These are phyloP conservation scores for maize (Zea mays) DNA, from an alignment of 176 grass and related monocot genomes.

Conservation along the genomic window Zm-B73-REFERENCE-NAM-5.0 NC_050096.1:292453001-292453500, in stretches of 20 bases:
- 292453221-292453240: constrained; percentile 34
- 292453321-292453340: background rate
- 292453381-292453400: background rate
- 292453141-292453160: constrained; percentile 27
- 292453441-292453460: background rate
- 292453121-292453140: background rate
- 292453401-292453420: background rate
- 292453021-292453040: constrained; percentile 99
- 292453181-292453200: constrained; percentile 33
- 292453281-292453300: constrained; percentile 20
- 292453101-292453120: constrained; percentile 58
- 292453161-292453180: constrained; percentile 54
- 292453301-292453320: background rate
- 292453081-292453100: constrained; percentile 98
- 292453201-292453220: constrained; percentile 28
- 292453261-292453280: constrained; percentile 37
- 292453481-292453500: background rate
- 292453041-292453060: constrained; percentile 93
- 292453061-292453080: constrained; percentile 93
- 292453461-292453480: background rate
- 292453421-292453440: background rate
- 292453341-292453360: too few species aligned
- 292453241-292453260: constrained; percentile 42
- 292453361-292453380: background rate
- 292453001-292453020: constrained; percentile 91